Conservation (phyloP, 805 yeast species). For the Candida odintsovae region DNA sequence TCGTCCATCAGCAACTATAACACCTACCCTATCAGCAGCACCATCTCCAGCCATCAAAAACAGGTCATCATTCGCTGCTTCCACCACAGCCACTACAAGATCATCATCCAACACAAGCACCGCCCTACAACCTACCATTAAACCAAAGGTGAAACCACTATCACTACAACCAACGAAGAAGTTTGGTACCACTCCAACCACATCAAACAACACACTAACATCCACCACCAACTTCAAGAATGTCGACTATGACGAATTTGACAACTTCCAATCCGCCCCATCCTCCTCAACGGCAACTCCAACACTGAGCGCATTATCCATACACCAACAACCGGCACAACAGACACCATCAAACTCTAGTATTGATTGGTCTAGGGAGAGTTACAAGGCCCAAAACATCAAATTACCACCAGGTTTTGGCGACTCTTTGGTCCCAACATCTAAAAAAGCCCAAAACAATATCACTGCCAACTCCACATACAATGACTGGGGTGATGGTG, state of each 20-base stretch:
- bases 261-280: slow-evolving; percentile 16
- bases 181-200: neutral
- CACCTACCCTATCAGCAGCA: neutral
- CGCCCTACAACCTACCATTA: slow-evolving; percentile 5
- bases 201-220: neutral
- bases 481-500: slow-evolving; percentile 10
- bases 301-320: neutral
- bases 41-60: neutral
- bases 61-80: neutral
- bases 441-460: slow-evolving; percentile 11
- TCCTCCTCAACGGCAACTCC: neutral
- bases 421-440: slow-evolving; percentile 29
- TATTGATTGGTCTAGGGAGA: slow-evolving; percentile 9
- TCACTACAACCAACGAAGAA: slow-evolving; percentile 11
- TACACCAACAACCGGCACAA: neutral
- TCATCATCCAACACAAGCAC: slow-evolving; percentile 8
- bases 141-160: slow-evolving; percentile 17
- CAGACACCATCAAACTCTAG: slow-evolving; percentile 1
- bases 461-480: slow-evolving; percentile 2
- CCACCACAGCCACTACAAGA: slow-evolving; percentile 5
- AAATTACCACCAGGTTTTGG: slow-evolving; percentile 39
- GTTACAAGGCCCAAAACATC: slow-evolving; percentile 8
- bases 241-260: slow-evolving; percentile 14
- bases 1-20: slow-evolving; percentile 3
- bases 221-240: slow-evolving; percentile 1